Evolutionary conservation across 805 yeast species (phyloP).

Genomic region (Candida nemodendra): DNA sequence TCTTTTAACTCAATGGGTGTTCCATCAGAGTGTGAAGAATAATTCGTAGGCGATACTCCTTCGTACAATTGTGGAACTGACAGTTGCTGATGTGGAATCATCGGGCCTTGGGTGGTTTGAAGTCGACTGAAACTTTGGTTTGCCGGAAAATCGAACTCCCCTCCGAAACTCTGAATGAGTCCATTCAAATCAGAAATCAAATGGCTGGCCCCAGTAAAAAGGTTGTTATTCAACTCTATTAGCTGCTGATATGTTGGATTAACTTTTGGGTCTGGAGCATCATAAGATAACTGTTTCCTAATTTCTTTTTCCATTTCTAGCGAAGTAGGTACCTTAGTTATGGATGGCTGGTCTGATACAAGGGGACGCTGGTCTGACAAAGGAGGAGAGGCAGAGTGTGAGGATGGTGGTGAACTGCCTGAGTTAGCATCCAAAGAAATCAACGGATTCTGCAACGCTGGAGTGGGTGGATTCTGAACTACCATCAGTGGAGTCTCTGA

Average conservation of each 20-base stretch:
- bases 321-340: too few species aligned
- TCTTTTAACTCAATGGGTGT: conserved; percentile 11
- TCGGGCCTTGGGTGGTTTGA: neutral
- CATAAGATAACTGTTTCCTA: conserved; percentile 13
- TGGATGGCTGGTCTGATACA: too few species aligned
- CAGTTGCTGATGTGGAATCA: neutral
- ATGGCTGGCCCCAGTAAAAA: conserved; percentile 35
- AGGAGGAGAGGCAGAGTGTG: too few species aligned
- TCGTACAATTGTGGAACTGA: conserved; percentile 8
- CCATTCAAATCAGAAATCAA: conserved; percentile 37
- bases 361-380: too few species aligned
- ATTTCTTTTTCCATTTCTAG: conserved; percentile 13
- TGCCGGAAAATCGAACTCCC: conserved; percentile 23
- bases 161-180: conserved; percentile 30
- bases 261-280: conserved; percentile 9
- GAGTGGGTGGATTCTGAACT: conserved; percentile 24
- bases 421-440: conserved; percentile 5
- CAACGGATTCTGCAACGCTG: neutral
- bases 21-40: conserved; percentile 20
- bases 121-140: conserved; percentile 1
- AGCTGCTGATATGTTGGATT: conserved; percentile 11
- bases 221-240: conserved; percentile 29
- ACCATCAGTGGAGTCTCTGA: conserved; percentile 18
- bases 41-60: conserved; percentile 26
- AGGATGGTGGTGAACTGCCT: too few species aligned